Base-by-base conservation (phyloP, 257 asterid genomes). In the Knoxia roxburghii region DNA sequence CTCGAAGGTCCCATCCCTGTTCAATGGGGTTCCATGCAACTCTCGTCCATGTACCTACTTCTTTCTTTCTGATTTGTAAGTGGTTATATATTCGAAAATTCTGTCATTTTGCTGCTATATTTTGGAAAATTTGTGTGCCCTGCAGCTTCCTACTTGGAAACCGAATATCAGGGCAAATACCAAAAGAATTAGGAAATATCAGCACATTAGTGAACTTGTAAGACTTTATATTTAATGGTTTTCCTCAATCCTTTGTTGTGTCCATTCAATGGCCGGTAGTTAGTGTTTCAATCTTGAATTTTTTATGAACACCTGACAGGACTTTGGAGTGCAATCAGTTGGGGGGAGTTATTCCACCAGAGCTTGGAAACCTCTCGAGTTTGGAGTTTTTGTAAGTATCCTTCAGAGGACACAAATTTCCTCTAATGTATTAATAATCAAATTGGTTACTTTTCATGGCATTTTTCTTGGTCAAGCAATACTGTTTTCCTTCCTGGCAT, bases 11-110 rank as follows among this genome's bases (percentile, higher is more conserved):
- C 81, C 60, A 83, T 89, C 64, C 96, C 96, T 64, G 67, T 14
- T 49, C 80, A 78, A 86, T 89, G 96, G 96, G 91, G 86, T 46
- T 77, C 91, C 75, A 78, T 76, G 83, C 71, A 77, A 41, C 86
- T 87, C 18, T 79, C 67, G 17, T 75, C 62, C 72, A 81, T 85
- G 91, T 87, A 80, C 1, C 84, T 37, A 3, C 23, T 6, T 54
- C 70, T 63, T 55, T n/a, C 58, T 37, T 9, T 9, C n/a, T n/a
- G n/a, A n/a, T n/a, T n/a, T n/a, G n/a, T n/a, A n/a, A n/a, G n/a
- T n/a, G n/a, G n/a, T n/a, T n/a, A n/a, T n/a, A n/a, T n/a, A n/a
- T n/a, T n/a, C n/a, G n/a, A n/a, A n/a, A n/a, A n/a, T n/a, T n/a
- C n/a, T n/a, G n/a, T n/a, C n/a, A n/a, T n/a, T n/a, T n/a, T n/a